Conservation (phyloP, 2,329 filamentous ascomycete genomes). For the Arthrobotrys entomopaga region DNA sequence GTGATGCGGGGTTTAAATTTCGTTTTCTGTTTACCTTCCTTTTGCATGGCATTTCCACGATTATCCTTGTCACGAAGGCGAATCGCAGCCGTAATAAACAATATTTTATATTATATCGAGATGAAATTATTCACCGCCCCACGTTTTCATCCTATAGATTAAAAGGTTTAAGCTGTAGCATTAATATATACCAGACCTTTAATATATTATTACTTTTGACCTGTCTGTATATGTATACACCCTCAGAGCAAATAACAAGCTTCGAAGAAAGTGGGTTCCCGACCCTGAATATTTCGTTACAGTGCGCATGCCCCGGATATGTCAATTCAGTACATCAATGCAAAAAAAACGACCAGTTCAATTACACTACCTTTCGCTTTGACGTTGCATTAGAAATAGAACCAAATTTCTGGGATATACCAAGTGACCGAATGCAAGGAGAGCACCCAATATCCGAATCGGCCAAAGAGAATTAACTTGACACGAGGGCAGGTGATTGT, state of each 20-base stretch:
- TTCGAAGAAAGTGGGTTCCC: no score
- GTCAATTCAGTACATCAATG: no score
- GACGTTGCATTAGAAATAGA: slow-evolving; percentile 44
- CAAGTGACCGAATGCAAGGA: slow-evolving; percentile 21
- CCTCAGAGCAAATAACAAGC: no score
- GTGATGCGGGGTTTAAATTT: slow-evolving; percentile 38
- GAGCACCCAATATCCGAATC: slow-evolving; percentile 6
- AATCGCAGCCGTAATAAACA: slow-evolving; percentile 19
- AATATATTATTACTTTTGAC: slow-evolving; percentile 3
- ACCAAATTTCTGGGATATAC: slow-evolving; percentile 28
- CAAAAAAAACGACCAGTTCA: no score
- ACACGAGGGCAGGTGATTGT: slow-evolving; percentile 42
- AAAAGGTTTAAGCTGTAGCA: slow-evolving; percentile 13
- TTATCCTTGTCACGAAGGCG: slow-evolving; percentile 17
- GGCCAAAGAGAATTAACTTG: slow-evolving; percentile 19
- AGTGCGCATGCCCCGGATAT: no score
- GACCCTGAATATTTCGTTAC: no score
- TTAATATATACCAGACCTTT: slow-evolving; percentile 32
- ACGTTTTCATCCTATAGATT: slow-evolving; percentile 18
- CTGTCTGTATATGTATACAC: no score
- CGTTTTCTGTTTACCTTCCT: slow-evolving; percentile 33
- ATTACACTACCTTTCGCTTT: slow-evolving; percentile 5
- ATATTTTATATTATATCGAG: slow-evolving; percentile 22
- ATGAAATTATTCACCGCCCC: slow-evolving; percentile 32
- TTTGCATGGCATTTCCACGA: slow-evolving; percentile 28